phyloP scores from a whole-genome alignment of 2,329 filamentous ascomycete species.

The Fusarium avenaceum region DNA sequence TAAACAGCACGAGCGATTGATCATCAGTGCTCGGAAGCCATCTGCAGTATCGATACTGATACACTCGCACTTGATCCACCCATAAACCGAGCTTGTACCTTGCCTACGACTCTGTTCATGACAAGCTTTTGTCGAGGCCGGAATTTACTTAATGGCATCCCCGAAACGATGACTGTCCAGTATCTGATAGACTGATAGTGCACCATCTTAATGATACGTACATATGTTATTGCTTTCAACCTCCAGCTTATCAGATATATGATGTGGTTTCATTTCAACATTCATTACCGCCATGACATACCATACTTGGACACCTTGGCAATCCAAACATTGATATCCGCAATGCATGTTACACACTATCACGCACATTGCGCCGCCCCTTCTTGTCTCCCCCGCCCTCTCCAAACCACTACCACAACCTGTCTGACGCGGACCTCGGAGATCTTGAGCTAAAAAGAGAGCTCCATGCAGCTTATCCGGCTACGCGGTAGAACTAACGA shows the following conservation, averaged over 20 bases:
- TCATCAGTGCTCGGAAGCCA: too few species aligned
- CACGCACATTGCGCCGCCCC: constrained; percentile 8
- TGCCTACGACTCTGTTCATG: constrained; percentile 27
- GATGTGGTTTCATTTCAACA: background rate
- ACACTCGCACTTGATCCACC: constrained; percentile 26
- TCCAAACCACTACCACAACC: constrained; percentile 10
- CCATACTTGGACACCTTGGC: too few species aligned
- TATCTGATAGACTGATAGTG: too few species aligned
- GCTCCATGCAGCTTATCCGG: constrained; percentile 26
- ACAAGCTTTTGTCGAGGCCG: constrained; percentile 16
- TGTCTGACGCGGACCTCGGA: constrained; percentile 25
- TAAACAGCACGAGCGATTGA: constrained; percentile 7
- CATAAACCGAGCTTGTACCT: constrained; percentile 19
- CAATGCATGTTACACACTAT: constrained; percentile 10
- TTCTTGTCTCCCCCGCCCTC: constrained; percentile 8
- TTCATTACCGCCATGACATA: background rate
- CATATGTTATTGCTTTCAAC: background rate
- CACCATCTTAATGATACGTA: background rate
- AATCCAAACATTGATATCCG: background rate
- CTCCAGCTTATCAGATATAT: background rate
- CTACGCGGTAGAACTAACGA: background rate
- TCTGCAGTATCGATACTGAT: constrained; percentile 11
- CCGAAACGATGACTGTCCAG: background rate
- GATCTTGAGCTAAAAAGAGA: constrained; percentile 19
- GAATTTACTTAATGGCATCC: background rate